Evolutionary conservation across 139 green algal species (phyloP), one percentile per base, ranked within the genome.

Genomic region (Tetraselmis striata): DNA sequence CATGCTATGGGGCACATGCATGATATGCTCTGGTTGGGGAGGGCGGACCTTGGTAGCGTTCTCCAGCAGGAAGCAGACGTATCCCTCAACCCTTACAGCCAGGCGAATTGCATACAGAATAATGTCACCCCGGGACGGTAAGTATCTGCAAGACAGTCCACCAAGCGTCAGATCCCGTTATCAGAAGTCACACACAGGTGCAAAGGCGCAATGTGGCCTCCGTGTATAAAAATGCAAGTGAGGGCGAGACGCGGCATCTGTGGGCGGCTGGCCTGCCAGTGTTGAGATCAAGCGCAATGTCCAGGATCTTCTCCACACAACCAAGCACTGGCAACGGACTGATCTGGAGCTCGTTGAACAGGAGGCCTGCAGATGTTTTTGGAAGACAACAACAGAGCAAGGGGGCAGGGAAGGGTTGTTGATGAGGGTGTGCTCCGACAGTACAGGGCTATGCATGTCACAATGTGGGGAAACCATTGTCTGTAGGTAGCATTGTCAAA

Each of bases 231-330:
- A n/a, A n/a, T n/a, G n/a, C n/a, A n/a, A n/a, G 45, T 67, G 45
- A 67, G 45, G 45, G 45, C 11, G 45, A 67, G 45, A 18, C 11
- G 45, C 11, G 45, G 45, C 11, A 67, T 5, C 11, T 25, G 45
- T 5, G 45, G 45, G 45, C 11, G 45, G 45, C 45, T 67, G 45
- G 18, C 26, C 77, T 67, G 1, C 82, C 82, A 0, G 82, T 82
- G 77, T 85, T 79, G 30, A 85, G 78, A 28, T 85, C 82, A 59
- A 85, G 45, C 32, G 77, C 45, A 25, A 85, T n/a, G 31, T 79
- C 77, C 22, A 85, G 58, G 0, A 85, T 79, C 28, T 85, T 79
- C 67, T 83, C 78, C 30, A 79, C 78, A 59, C 28, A 28, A 29
- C 77, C 58, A 29, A 83, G n/a, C 1, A 85, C 30, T 0, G 82